phyloP scores from a whole-genome alignment of 345 rosid genomes.

The Aquilaria yunnanensis region DNA sequence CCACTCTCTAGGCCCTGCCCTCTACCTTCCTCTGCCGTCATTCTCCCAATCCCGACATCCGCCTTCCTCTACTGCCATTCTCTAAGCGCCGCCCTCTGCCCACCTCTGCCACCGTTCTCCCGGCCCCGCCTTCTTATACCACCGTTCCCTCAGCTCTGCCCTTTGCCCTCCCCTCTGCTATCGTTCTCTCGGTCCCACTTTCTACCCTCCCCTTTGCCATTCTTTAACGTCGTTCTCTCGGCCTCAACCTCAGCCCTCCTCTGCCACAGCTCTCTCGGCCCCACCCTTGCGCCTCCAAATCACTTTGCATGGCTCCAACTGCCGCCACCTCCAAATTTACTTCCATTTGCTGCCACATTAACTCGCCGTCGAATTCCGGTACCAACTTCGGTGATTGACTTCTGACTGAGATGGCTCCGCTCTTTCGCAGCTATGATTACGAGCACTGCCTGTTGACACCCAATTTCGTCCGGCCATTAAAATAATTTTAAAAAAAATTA shows the following conservation, averaged over 20 bases:
- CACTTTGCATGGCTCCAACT: slow-evolving; percentile 14
- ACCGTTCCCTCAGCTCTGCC: neutral
- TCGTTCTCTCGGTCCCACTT: slow-evolving; percentile 30
- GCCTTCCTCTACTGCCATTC: slow-evolving; percentile 10
- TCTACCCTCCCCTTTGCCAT: neutral
- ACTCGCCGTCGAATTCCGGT: slow-evolving; percentile 85
- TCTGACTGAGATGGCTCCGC: slow-evolving; percentile 92
- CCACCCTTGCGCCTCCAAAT: slow-evolving; percentile 12
- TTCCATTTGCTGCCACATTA: slow-evolving; percentile 57
- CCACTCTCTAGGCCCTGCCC: neutral
- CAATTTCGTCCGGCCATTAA: too few species aligned
- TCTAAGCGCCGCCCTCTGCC: slow-evolving; percentile 30
- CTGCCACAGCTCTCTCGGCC: too few species aligned
- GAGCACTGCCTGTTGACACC: slow-evolving; percentile 83
- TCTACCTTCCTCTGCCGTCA: slow-evolving; percentile 41
- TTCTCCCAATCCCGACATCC: slow-evolving; percentile 34
- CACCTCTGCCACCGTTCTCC: slow-evolving; percentile 8
- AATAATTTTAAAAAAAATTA: too few species aligned
- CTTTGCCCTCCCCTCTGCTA: too few species aligned
- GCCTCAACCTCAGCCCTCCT: too few species aligned
- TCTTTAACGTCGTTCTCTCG: too few species aligned
- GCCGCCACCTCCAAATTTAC: slow-evolving; percentile 29
- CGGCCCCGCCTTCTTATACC: slow-evolving; percentile 20
- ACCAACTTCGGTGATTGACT: slow-evolving; percentile 91
- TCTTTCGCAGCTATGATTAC: slow-evolving; percentile 90